Evolutionary conservation across 352 stramenopile genomes (phyloP), one percentile per base, ranked within the genome.

Genomic region (Phytophthora melonis): DNA sequence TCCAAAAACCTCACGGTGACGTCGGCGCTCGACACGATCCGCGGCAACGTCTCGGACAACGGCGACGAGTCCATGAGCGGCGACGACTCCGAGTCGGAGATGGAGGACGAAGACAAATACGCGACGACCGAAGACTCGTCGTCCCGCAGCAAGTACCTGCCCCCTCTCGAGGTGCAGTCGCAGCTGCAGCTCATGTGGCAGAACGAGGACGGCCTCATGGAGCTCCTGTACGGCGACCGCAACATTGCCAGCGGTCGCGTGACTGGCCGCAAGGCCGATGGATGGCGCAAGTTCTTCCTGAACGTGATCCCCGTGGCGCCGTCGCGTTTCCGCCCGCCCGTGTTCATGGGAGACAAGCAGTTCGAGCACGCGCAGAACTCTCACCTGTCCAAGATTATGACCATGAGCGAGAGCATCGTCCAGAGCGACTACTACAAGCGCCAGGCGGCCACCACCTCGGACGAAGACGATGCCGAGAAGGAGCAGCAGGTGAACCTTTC

Each of bases 361-460:
- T 98, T 99, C 54, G 98, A 99, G 80, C 98, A 99, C 75, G 90
- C 97, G 10, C 98, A 99, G 77, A 99, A 99, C 77, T 78, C 93
- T 59, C 97, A 98, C 63, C 76, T 99, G 34, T 91, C 86, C 52
- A 98, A 99, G 75, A 98, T 99, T 70, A 83, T 99, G 36, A 80
- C 88, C 54, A 71, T 97, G 14, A 97, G 97, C 68, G 95, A 99
- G 55, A 87, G 82, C 45, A 93, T 99, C 56, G 84, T 97, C 49
- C 87, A 94, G 75, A 73, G 78, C 19, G 84, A 90, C 62, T 84
- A 90, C 71, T 91, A 90, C 68, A 82, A 87, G 54, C 85, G 78
- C 34, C 75, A 89, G 63, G 45, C 76, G 45, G 58, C 65, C 16
- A 84, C 61, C 19, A 83, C 82, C 43, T 87, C 93, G 18, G 87